Evolutionary conservation across 352 stramenopile genomes (phyloP).

Genomic region (Phytopythium aichiense): DNA sequence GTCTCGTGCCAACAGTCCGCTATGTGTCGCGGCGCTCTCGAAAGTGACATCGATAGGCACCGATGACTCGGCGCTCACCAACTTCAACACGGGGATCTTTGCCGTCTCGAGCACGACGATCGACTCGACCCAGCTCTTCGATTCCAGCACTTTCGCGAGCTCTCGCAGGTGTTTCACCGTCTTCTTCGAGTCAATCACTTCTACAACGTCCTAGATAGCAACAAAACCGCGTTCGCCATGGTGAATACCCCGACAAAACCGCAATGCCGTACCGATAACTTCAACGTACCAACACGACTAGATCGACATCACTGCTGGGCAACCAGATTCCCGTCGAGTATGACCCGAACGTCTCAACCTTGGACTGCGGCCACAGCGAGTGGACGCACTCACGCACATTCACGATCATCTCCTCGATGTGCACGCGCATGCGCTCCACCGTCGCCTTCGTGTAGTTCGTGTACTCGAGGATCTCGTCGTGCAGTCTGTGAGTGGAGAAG

Average conservation of each 20-base stretch:
- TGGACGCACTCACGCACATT: constrained; percentile 66
- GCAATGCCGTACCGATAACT: background rate
- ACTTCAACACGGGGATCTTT: constrained; percentile 82
- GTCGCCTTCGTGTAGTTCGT: constrained; percentile 61
- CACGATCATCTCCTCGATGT: constrained; percentile 82
- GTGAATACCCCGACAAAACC: background rate
- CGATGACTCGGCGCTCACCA: constrained; percentile 66
- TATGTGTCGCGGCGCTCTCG: constrained; percentile 77
- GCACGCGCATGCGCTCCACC: constrained; percentile 69
- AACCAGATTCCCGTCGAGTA: constrained; percentile 88
- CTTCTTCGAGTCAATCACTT: constrained; percentile 52
- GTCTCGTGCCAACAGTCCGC: constrained; percentile 72
- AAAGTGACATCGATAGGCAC: constrained; percentile 87
- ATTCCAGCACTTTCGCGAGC: constrained; percentile 50
- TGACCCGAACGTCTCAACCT: constrained; percentile 79
- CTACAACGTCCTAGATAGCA: constrained; percentile 37
- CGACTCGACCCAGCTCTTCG: constrained; percentile 75
- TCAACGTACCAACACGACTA: constrained; percentile 63
- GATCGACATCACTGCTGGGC: constrained; percentile 80
- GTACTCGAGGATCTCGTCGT: constrained; percentile 82
- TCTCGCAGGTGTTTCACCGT: constrained; percentile 57
- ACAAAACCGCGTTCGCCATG: background rate
- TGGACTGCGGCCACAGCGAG: constrained; percentile 68
- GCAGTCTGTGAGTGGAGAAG: constrained; percentile 24
- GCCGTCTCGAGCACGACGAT: constrained; percentile 78